Base-by-base conservation (phyloP, 805 yeast species). In the Kurtzmaniella fragi region DNA sequence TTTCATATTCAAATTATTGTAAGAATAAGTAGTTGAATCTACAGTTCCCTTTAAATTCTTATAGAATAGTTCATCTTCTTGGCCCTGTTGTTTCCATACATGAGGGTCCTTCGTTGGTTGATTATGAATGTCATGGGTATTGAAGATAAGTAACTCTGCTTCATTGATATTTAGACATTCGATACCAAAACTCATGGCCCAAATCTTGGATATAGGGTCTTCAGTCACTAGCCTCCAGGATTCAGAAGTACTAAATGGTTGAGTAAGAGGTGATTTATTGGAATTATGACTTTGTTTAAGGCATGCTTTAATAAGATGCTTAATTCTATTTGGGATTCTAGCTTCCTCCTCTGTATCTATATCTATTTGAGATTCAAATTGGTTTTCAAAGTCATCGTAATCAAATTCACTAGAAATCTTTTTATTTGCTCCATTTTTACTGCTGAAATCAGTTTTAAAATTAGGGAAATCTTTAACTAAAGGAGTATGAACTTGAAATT, bases 201-300 rank as follows among this genome's bases (percentile, higher is more conserved):
- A 72, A 32, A 72, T 66, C 40, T 62, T 60, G 12, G 79, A 70
- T 3, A 70, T 64, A 2, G 69, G 52, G 47, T 81, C 86, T 53
- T 83, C 91, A 4, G 86, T 73, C 5, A 82, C 67, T 17, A 82
- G 56, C 17, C 64, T 61, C 89, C 89, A 83, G 28, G 67, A 57
- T 23, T 55, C 55, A 3, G 28, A 57, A 61, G 28, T 61, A 61
- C 32, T 72, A 74, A 31, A 73, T 47, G 40, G 62, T 71, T 36
- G 69, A 64, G 53, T 30, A 10, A 11, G 17, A 4, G 5, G 9
- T 9, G 17, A 10, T 17, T 17, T 31, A 25, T 31, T 16, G 9
- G 7, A 10, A 12, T 36, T 23, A 7, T 15, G 8, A 28, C 80
- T 80, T 43, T 73, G 76, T 8, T 20, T 20, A 27, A 80, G 59